A percentile compares a stretch with the other conserved stretches of the same genome.
These are phyloP conservation scores for Leptoxyphium fumago DNA, from an alignment of 2,329 filamentous ascomycete species.

Conservation along the genomic window DNA sequence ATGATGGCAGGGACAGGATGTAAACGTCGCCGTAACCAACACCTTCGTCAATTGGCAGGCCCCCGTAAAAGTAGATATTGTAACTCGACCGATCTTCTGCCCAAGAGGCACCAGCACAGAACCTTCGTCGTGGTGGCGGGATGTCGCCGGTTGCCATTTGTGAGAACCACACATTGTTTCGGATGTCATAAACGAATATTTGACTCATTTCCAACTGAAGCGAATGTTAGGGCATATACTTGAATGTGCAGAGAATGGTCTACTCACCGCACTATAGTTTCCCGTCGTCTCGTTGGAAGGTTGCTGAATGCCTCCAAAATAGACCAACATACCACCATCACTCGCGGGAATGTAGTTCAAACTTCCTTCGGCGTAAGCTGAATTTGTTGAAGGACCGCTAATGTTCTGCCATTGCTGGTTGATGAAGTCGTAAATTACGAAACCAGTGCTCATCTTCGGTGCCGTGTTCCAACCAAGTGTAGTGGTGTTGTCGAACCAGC, in stretches of 20 bases:
- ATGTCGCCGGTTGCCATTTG: slow-evolving; percentile 41
- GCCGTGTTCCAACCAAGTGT: slow-evolving; percentile 36
- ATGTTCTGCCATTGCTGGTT: slow-evolving; percentile 17
- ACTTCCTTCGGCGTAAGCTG: slow-evolving; percentile 42
- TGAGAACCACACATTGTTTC: slow-evolving; percentile 44
- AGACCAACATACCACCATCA: slow-evolving; percentile 44
- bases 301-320: slow-evolving; percentile 46
- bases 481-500: slow-evolving; percentile 43
- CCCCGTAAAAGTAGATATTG: slow-evolving; percentile 52
- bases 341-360: slow-evolving; percentile 47
- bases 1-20: slow-evolving; percentile 46
- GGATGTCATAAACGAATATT: slow-evolving; percentile 47
- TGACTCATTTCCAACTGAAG: slow-evolving; percentile 24
- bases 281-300: slow-evolving; percentile 31
- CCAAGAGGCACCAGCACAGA: slow-evolving; percentile 48
- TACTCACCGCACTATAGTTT: slow-evolving; percentile 4
- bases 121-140: slow-evolving; percentile 40
- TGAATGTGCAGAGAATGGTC: background rate
- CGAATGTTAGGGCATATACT: slow-evolving; percentile 10
- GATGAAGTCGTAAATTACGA: slow-evolving; percentile 44
- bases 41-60: slow-evolving; percentile 25
- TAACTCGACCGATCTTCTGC: slow-evolving; percentile 45
- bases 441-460: slow-evolving; percentile 34
- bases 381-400: slow-evolving; percentile 38
- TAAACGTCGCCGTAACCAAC: slow-evolving; percentile 48